Percentiles rank a stretch among this genome's conserved stretches.
Conservation (phyloP, 495 filamentous ascomycete genomes). For the Aspergillus campestris region DNA sequence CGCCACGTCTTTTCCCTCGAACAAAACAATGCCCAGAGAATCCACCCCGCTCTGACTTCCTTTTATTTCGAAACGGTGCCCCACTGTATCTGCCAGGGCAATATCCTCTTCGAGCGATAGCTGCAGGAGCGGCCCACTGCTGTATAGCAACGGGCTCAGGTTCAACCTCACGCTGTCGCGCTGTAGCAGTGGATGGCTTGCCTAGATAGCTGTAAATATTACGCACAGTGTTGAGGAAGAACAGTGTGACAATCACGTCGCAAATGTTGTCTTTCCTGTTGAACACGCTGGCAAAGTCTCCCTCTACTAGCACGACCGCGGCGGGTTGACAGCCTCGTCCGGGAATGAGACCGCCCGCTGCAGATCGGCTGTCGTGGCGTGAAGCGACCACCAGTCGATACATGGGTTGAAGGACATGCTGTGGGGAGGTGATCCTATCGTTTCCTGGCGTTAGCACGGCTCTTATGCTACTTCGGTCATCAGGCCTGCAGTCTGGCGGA, state of each 20-base stretch:
- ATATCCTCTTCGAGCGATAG: slow-evolving; percentile 19
- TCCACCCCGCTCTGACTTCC: background rate
- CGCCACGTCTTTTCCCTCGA: slow-evolving; percentile 2
- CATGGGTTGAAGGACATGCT: slow-evolving; percentile 30
- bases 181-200: slow-evolving; percentile 28
- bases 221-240: slow-evolving; percentile 44
- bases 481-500: slow-evolving; percentile 1
- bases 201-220: slow-evolving; percentile 37
- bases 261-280: slow-evolving; percentile 12
- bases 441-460: no score
- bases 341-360: slow-evolving; percentile 32
- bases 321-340: slow-evolving; percentile 11
- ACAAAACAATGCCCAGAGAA: slow-evolving; percentile 7
- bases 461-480: no score
- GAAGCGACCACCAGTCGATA: slow-evolving; percentile 39
- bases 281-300: slow-evolving; percentile 32
- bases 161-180: slow-evolving; percentile 40
- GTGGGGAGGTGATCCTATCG: no score
- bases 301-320: slow-evolving; percentile 25
- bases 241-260: slow-evolving; percentile 37
- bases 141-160: slow-evolving; percentile 31
- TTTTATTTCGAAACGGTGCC: slow-evolving; percentile 9
- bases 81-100: slow-evolving; percentile 6
- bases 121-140: slow-evolving; percentile 17
- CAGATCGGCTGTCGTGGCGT: slow-evolving; percentile 26